Evolutionary conservation across 2,329 filamentous ascomycete species (phyloP).

Genomic region (Epicoccum nigrum): DNA sequence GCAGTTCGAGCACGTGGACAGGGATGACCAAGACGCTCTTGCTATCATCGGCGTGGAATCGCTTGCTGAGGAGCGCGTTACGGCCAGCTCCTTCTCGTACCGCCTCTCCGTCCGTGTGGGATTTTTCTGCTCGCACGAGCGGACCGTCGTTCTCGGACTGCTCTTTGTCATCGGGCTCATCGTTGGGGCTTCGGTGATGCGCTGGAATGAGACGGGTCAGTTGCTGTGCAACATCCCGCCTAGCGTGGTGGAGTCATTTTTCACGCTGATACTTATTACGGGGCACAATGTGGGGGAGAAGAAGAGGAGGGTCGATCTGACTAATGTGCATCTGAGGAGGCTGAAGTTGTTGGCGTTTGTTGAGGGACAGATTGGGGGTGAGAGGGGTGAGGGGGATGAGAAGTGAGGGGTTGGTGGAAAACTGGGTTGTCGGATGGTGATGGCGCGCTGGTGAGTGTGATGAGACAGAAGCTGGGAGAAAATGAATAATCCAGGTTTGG

Average conservation of each 20-base stretch:
- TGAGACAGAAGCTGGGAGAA: too few species aligned
- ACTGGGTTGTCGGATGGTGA: too few species aligned
- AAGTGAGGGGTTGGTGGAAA: too few species aligned
- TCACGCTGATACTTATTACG: slow-evolving; percentile 8
- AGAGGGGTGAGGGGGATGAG: too few species aligned
- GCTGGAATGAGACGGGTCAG: slow-evolving; percentile 10
- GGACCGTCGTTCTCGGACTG: slow-evolving; percentile 1
- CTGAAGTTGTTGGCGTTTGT: slow-evolving; percentile 6
- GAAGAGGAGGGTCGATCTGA: slow-evolving; percentile 8
- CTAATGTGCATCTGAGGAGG: slow-evolving; percentile 1
- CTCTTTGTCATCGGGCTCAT: slow-evolving; percentile 1
- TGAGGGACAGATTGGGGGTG: neutral
- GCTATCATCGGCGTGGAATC: neutral
- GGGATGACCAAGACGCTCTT: neutral
- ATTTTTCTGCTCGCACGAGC: slow-evolving; percentile 7
- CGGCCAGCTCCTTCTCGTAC: neutral
- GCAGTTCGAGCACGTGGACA: slow-evolving; percentile 1
- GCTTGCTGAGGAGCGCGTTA: neutral
- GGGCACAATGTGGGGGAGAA: slow-evolving; percentile 10
- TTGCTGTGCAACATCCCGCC: slow-evolving; percentile 12
- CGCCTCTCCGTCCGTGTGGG: slow-evolving; percentile 4
- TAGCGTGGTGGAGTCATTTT: slow-evolving; percentile 10
- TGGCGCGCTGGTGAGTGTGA: too few species aligned
- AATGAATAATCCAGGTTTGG: too few species aligned
- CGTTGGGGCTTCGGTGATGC: slow-evolving; percentile 6